A percentile compares a stretch with the other conserved stretches of the same genome.
Evolutionary conservation across 2,329 filamentous ascomycete species (phyloP).

Genomic region (Fusarium udum): DNA sequence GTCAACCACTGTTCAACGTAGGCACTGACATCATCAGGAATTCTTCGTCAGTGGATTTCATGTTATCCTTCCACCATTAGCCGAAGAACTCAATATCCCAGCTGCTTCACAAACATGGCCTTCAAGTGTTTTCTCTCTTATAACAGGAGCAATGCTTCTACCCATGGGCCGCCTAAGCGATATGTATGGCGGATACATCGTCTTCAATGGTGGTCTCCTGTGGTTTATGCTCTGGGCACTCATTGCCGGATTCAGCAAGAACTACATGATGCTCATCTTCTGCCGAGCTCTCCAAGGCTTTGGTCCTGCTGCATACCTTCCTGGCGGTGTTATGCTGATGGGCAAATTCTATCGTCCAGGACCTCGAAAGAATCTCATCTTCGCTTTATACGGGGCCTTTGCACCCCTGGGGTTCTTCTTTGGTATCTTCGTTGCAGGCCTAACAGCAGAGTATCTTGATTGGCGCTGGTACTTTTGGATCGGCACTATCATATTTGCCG

Average conservation of each 20-base stretch:
- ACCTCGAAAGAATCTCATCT: slow-evolving; percentile 75
- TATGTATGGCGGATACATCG: slow-evolving; percentile 68
- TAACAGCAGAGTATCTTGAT: slow-evolving; percentile 66
- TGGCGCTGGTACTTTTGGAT: slow-evolving; percentile 80
- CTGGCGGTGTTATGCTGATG: slow-evolving; percentile 75
- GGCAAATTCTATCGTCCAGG: slow-evolving; percentile 75
- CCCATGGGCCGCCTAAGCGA: slow-evolving; percentile 70
- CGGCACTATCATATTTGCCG: slow-evolving; percentile 56
- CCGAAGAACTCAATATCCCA: slow-evolving; percentile 70
- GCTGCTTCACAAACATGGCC: slow-evolving; percentile 70
- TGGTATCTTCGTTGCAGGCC: slow-evolving; percentile 73
- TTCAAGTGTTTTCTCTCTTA: slow-evolving; percentile 68
- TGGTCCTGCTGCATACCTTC: slow-evolving; percentile 76
- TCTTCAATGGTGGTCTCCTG: slow-evolving; percentile 67
- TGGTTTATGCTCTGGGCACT: slow-evolving; percentile 78
- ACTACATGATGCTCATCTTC: slow-evolving; percentile 75
- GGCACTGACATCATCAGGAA: slow-evolving; percentile 30
- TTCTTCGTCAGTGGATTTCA: slow-evolving; percentile 44
- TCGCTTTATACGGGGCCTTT: slow-evolving; percentile 66
- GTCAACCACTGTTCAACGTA: neutral
- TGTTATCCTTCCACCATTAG: slow-evolving; percentile 71
- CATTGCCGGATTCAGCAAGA: slow-evolving; percentile 74
- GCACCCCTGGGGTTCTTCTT: slow-evolving; percentile 67
- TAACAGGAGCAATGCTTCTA: slow-evolving; percentile 67
- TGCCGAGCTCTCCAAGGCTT: slow-evolving; percentile 80